A percentile compares a stretch with the other conserved stretches of the same genome.
Conservation (phyloP, 1,284 basidiomycete species). For the Chalciporus sp. region DNA sequence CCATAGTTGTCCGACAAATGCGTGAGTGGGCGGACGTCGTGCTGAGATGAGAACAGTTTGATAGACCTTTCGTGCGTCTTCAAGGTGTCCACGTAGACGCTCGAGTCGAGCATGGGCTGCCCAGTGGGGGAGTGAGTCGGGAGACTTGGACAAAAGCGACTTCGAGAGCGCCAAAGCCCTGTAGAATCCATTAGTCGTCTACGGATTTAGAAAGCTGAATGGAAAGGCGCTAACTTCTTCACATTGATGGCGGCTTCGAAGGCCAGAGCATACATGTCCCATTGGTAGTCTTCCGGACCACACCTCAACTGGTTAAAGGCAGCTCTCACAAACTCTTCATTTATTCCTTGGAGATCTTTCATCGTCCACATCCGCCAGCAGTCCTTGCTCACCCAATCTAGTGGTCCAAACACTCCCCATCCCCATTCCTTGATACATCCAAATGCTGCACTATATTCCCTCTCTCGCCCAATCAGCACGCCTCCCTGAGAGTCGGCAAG, state of each 20-base stretch:
- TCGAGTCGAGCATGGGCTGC: conserved; percentile 82
- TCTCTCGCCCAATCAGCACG: conserved; percentile 64
- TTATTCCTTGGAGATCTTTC: conserved; percentile 49
- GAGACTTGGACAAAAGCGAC: conserved; percentile 60
- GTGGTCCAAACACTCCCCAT: conserved; percentile 49
- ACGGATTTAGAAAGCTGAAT: conserved; percentile 4
- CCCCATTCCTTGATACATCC: conserved; percentile 71
- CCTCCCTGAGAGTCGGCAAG: conserved; percentile 64
- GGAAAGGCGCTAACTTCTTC: conserved; percentile 55
- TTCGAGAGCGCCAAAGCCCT: conserved; percentile 81
- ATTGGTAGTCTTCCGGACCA: conserved; percentile 52
- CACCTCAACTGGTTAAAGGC: conserved; percentile 62
- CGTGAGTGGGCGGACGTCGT: conserved; percentile 36
- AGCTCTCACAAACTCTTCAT: conserved; percentile 50
- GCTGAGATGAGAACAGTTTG: conserved; percentile 60
- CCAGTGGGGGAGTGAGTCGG: conserved; percentile 77
- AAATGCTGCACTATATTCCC: conserved; percentile 59
- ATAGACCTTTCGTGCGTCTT: conserved; percentile 85
- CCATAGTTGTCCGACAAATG: conserved; percentile 63
- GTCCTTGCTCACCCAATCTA: conserved; percentile 49
- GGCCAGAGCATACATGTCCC: conserved; percentile 64
- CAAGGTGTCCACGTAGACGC: conserved; percentile 64
- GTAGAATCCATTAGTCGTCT: conserved; percentile 13
- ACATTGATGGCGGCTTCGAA: conserved; percentile 67
- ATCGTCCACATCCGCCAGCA: conserved; percentile 52